Base-by-base conservation (phyloP, 768 basidiomycete genomes). In the Phanerochaete carnosa region DNA sequence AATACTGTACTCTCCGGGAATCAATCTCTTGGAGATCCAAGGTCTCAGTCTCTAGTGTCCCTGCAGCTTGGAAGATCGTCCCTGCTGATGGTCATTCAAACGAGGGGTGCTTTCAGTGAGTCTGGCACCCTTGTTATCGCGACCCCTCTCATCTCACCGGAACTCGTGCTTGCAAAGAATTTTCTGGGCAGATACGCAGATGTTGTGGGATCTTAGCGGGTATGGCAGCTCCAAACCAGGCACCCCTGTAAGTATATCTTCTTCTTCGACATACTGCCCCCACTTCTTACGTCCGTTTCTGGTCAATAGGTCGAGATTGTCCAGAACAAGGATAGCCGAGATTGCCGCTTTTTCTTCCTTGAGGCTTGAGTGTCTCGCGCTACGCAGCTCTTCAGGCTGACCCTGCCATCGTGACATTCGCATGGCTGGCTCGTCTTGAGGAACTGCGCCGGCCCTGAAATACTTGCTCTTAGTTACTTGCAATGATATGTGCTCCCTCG, bases 51-150 rank as follows among this genome's bases (percentile, higher is more conserved):
- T 59, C 47, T 15, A 49, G 25, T 3, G 26, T 35, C 16, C 57
- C 57, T 32, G 57, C 57, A 8, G 57, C 57, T 19, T 59, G 57
- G 57, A 50, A 33, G 26, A 50, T 59, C n/a, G 50, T 50, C 6
- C 5, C 28, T 19, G 28, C 32, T 13, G 19, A 59, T 22, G 22
- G 50, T 35, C 30, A 29, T 22, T 2, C 50, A 1, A 32, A 29
- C 33, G 57, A 59, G n/a, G 30, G 25, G 2, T 25, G 11, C 3
- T 23, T 50, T 8, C 57, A 59, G 57, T 59, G 26, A 49, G 57
- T 51, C 1, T 15, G 2, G 5, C 32, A 51, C 47, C 12, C 5
- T 43, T 11, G 16, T 19, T 28, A n/a, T 2, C 45, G 15, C 22
- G n/a, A n/a, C n/a, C n/a, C n/a, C 25, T 35, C 28, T 29, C 12